Evolutionary conservation across 1,139 yeast species (phyloP).

Genomic region (Torulaspora pretoriensis): DNA sequence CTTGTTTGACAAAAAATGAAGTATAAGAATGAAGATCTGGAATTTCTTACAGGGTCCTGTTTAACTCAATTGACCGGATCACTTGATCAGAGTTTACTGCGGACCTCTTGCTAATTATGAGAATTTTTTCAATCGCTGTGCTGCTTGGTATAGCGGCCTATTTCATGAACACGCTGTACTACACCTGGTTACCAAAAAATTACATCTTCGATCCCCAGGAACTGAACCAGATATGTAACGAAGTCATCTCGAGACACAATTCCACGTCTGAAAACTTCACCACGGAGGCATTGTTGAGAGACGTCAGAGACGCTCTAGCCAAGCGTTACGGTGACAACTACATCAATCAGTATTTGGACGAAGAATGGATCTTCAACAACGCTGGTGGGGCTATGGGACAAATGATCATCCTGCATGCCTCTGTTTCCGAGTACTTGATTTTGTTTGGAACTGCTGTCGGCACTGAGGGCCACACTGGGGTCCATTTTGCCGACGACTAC

Average conservation of each 20-base stretch:
- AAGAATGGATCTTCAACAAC: slow-evolving; percentile 93
- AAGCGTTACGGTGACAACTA: slow-evolving; percentile 60
- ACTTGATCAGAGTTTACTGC: neutral
- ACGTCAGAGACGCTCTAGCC: slow-evolving; percentile 57
- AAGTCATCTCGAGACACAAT: slow-evolving; percentile 52
- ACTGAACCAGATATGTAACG: slow-evolving; percentile 48
- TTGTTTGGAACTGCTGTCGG: slow-evolving; percentile 87
- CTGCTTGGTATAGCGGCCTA: slow-evolving; percentile 23
- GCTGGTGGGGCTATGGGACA: slow-evolving; percentile 99
- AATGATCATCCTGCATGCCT: slow-evolving; percentile 92
- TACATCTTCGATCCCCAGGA: slow-evolving; percentile 50
- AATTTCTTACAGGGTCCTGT: neutral
- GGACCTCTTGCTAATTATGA: slow-evolving; percentile 22
- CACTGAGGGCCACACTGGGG: slow-evolving; percentile 93
- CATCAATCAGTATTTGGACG: slow-evolving; percentile 63
- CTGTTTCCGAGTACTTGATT: slow-evolving; percentile 88
- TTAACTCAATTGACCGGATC: slow-evolving; percentile 1
- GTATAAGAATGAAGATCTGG: slow-evolving; percentile 1
- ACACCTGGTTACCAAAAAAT: slow-evolving; percentile 64
- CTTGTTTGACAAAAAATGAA: neutral
- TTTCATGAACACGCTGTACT: slow-evolving; percentile 43
- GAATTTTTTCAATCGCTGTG: slow-evolving; percentile 27
- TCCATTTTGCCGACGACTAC: slow-evolving; percentile 94
- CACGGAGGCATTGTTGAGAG: slow-evolving; percentile 43
- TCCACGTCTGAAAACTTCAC: slow-evolving; percentile 15